Conservation (phyloP, 1,284 basidiomycete species). For the Cutaneotrichosporon cavernicola region DNA sequence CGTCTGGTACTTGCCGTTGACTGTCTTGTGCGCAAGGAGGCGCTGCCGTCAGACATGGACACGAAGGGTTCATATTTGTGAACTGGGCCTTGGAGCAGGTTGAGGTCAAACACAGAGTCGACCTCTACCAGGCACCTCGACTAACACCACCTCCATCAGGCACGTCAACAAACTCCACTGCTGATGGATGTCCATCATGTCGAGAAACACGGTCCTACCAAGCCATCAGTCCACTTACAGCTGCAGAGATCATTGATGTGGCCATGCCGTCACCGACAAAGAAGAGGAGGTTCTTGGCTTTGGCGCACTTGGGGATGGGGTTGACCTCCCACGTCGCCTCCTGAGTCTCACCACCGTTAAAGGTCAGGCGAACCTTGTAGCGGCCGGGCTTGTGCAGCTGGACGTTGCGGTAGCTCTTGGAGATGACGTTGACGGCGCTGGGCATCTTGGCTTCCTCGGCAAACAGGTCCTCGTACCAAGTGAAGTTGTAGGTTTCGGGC, state of each 20-base stretch:
- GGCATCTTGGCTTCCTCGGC: conserved; percentile 41
- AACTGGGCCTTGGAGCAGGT: no score
- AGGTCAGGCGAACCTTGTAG: conserved; percentile 35
- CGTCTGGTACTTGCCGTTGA: conserved; percentile 54
- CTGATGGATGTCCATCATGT: no score
- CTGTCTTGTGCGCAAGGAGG: conserved; percentile 54
- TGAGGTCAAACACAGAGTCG: no score
- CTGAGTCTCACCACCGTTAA: conserved; percentile 42
- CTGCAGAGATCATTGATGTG: conserved; percentile 47
- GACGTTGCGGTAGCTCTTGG: conserved; percentile 52
- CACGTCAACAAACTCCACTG: no score
- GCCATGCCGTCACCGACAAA: conserved; percentile 54
- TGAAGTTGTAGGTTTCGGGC: conserved; percentile 43
- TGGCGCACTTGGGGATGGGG: conserved; percentile 37
- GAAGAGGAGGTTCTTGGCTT: conserved; percentile 54
- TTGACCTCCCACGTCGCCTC: conserved; percentile 42
- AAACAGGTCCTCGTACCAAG: conserved; percentile 52
- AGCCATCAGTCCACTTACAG: conserved; percentile 15
- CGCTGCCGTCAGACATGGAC: conserved; percentile 23
- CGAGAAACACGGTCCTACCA: no score
- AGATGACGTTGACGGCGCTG: conserved; percentile 51
- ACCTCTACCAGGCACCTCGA: no score
- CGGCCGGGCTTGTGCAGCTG: conserved; percentile 44
- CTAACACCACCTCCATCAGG: no score
- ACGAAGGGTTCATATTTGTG: no score